Evolutionary conservation across 305 asterid species (phyloP), one percentile per base, ranked within the genome.

Genomic region (Stenogyne calaminthoides): DNA sequence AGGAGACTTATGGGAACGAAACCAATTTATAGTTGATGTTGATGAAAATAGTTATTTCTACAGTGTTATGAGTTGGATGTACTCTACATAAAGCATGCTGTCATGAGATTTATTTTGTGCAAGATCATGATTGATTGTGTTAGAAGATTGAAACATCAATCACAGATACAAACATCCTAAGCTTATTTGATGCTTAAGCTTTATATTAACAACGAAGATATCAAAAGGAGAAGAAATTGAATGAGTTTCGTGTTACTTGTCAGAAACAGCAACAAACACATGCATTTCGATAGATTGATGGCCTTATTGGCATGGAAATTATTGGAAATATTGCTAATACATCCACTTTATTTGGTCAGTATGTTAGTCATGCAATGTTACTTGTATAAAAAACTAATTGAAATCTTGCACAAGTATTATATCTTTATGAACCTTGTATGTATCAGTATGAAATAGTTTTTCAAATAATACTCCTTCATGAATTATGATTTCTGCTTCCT

Each of bases 281-380:
- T 64, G 37, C 77, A 63, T 54, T 42, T 73, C 58, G 29, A 54
- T 54, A 60, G 57, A 39, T 47, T 52, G 32, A 64, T 49, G 34
- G 57, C 44, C 8, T n/a, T 60, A 32, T n/a, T 42, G 60, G 49
- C 60, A 27, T 14, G 58, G 34, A 6, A 42, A 57, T 14, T 20
- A 9, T 34, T 37, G 51, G 37, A 18, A 60, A 71, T 16, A 11
- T 39, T 19, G 19, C 9, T 19, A 66, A n/a, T 7, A 40, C 20
- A 11, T 37, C 44, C 40, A 34, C 59, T 67, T 67, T 57, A 39
- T 49, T 15, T 42, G n/a, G 61, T 16, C 64, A 22, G 42, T 11
- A 55, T 42, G 52, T 56, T 57, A 59, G 63, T 71, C 62, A 16
- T 56, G 75, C 19, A 69, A 42, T n/a, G 44, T 14, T 46, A 42